phyloP scores from a whole-genome alignment of 2,329 filamentous ascomycete species.

The Fusarium tricinctum region DNA sequence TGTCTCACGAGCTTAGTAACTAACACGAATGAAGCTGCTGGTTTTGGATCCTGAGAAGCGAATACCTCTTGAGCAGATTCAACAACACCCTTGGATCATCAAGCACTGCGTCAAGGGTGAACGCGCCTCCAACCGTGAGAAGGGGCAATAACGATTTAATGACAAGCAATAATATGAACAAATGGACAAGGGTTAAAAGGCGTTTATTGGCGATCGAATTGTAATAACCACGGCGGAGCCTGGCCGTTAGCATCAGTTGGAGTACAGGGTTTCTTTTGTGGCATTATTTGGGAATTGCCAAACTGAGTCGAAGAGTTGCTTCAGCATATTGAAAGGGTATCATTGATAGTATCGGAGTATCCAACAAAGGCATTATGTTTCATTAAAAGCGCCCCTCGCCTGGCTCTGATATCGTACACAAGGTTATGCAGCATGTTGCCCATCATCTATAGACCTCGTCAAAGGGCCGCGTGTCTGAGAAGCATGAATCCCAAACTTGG shows the following conservation, averaged over 20 bases:
- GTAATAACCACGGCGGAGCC: conserved; percentile 32
- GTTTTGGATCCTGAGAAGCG: conserved; percentile 95
- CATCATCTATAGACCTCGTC: conserved; percentile 90
- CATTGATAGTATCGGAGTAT: conserved; percentile 46
- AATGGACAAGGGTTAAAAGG: conserved; percentile 36
- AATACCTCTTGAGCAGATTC: conserved; percentile 88
- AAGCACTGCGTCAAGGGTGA: conserved; percentile 88
- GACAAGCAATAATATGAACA: conserved; percentile 31
- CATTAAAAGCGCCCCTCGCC: conserved; percentile 27
- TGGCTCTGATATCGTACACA: conserved; percentile 45
- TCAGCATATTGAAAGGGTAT: conserved; percentile 44
- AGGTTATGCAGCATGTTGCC: conserved; percentile 14
- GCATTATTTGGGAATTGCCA: conserved; percentile 33
- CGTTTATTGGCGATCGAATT: conserved; percentile 43
- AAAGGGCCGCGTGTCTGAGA: conserved; percentile 92
- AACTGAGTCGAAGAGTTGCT: conserved; percentile 33
- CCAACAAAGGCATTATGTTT: conserved; percentile 31
- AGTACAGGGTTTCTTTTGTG: conserved; percentile 48
- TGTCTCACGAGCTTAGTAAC: conserved; percentile 12
- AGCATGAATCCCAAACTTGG: conserved; percentile 99
- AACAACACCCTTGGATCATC: conserved; percentile 94
- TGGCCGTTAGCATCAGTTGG: conserved; percentile 51
- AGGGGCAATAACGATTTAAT: conserved; percentile 49
- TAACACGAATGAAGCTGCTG: conserved; percentile 73
- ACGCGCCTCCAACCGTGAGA: conserved; percentile 66